phyloP scores from a whole-genome alignment of 768 basidiomycete genomes.

The Rubroboletus satanas region DNA sequence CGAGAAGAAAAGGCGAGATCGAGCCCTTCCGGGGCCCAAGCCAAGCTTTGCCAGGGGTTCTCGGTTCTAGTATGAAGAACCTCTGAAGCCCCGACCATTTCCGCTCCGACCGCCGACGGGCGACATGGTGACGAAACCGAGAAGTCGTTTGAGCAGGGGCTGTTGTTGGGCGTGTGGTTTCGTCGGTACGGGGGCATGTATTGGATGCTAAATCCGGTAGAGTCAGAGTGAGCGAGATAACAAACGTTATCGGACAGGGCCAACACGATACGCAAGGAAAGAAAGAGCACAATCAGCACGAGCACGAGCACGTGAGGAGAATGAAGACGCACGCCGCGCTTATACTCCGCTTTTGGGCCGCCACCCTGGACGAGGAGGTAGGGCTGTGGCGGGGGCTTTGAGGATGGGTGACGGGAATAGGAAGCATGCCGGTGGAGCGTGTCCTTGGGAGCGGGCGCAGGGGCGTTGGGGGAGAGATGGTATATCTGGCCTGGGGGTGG shows the following conservation, averaged over 20 bases:
- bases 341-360: constrained; percentile 31
- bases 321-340: constrained; percentile 27
- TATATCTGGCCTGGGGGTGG: constrained; percentile 31
- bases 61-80: constrained; percentile 22
- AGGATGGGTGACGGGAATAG: constrained; percentile 20
- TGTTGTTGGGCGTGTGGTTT: constrained; percentile 28
- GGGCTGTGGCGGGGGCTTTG: constrained; percentile 24
- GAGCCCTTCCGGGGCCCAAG: background rate
- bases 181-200: constrained; percentile 29
- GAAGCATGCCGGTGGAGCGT: constrained; percentile 17
- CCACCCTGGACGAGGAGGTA: constrained; percentile 25
- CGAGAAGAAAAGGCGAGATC: background rate
- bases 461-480: constrained; percentile 6
- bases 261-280: constrained; percentile 1
- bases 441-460: constrained; percentile 17
- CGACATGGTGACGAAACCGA: constrained; percentile 27
- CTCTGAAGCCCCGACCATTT: constrained; percentile 23
- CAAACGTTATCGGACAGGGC: constrained; percentile 7
- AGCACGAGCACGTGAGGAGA: constrained; percentile 10
- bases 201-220: constrained; percentile 14
- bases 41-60: background rate
- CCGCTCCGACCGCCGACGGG: constrained; percentile 23
- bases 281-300: constrained; percentile 14
- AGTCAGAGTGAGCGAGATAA: background rate
- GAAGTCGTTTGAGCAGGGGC: constrained; percentile 29